These are phyloP conservation scores for Dothidotthia symphoricarpi DNA, from an alignment of 2,329 filamentous ascomycete species.

Conservation along the genomic window DNA sequence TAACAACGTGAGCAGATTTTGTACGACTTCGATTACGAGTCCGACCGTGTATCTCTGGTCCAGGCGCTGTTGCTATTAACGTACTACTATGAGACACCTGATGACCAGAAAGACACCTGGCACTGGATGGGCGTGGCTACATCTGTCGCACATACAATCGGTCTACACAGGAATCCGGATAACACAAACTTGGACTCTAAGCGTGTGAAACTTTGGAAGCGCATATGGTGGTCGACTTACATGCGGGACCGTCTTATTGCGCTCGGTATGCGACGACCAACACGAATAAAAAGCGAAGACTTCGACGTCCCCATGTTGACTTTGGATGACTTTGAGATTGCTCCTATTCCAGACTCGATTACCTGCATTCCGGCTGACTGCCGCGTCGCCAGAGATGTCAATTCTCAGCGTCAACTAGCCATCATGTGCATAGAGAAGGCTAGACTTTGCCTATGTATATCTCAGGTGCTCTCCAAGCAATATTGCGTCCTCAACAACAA, in stretches of 20 bases:
- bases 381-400: constrained; percentile 65
- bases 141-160: constrained; percentile 89
- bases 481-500: constrained; percentile 89
- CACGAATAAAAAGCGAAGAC: constrained; percentile 87
- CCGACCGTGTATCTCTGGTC: constrained; percentile 82
- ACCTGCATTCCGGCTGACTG: constrained; percentile 69
- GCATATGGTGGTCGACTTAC: constrained; percentile 97
- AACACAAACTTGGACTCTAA: constrained; percentile 71
- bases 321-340: constrained; percentile 79
- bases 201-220: constrained; percentile 83
- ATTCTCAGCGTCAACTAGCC: constrained; percentile 75
- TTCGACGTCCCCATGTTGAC: constrained; percentile 91
- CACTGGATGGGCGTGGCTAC: constrained; percentile 98
- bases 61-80: constrained; percentile 90
- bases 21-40: constrained; percentile 94
- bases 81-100: constrained; percentile 95
- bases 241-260: constrained; percentile 93
- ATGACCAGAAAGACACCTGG: constrained; percentile 97
- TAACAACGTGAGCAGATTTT: constrained; percentile 58
- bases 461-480: constrained; percentile 83
- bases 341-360: constrained; percentile 64
- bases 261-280: constrained; percentile 88
- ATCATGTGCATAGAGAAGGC: constrained; percentile 90
- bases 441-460: constrained; percentile 84
- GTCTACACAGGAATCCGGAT: constrained; percentile 80